phyloP scores from a whole-genome alignment of 441 rosid genomes.

The Adansonia madagascariensis region DNA sequence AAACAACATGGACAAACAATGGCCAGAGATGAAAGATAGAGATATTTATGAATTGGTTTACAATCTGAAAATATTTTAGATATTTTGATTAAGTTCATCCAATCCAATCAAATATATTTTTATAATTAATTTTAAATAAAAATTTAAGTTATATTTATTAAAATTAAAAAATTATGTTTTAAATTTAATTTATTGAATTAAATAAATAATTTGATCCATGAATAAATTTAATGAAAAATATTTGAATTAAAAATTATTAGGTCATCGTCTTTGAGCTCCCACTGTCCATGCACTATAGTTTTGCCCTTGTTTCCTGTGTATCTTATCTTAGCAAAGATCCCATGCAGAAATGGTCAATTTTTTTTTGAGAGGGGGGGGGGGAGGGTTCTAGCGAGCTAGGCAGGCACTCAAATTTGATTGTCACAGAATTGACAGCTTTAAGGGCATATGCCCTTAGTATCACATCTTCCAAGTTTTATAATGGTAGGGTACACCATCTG shows the following conservation, averaged over 20 bases:
- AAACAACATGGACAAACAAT: too few relatives aligned
- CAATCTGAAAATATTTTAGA: too few relatives aligned
- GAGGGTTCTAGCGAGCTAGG: slow-evolving; percentile 12
- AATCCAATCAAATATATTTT: too few relatives aligned
- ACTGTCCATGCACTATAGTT: slow-evolving; percentile 5
- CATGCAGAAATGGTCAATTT: slow-evolving; percentile 17
- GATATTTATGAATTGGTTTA: too few relatives aligned
- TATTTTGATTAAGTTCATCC: too few relatives aligned
- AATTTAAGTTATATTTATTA: too few relatives aligned
- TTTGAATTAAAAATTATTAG: slow-evolving; percentile 25
- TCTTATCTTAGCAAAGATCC: slow-evolving; percentile 4
- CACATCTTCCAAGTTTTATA: slow-evolving; percentile 17
- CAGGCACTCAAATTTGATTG: neutral
- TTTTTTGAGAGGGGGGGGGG: neutral
- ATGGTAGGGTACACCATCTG: slow-evolving; percentile 4
- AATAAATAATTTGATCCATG: too few relatives aligned
- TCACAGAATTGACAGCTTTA: slow-evolving; percentile 17
- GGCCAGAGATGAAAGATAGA: too few relatives aligned
- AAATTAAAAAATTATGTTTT: too few relatives aligned
- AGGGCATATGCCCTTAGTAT: slow-evolving; percentile 28
- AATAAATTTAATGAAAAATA: too few relatives aligned
- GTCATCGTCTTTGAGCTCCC: slow-evolving; percentile 36
- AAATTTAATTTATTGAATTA: too few relatives aligned
- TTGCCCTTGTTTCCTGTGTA: neutral
- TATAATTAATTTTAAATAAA: too few relatives aligned